Conservation (phyloP, 1,139 yeast genomes). For the Arxiozyma bovina region DNA sequence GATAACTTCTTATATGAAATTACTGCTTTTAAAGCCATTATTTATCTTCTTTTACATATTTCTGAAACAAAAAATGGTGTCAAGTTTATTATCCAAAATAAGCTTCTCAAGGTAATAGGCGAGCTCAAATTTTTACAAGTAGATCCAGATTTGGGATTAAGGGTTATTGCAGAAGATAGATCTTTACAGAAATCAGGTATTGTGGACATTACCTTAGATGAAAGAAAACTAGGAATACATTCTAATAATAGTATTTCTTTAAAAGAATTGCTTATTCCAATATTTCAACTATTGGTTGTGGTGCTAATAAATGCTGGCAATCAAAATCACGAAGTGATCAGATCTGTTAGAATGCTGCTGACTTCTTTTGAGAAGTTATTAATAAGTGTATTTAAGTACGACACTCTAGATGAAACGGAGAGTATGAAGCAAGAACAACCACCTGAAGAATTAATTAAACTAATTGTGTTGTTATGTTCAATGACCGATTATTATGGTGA, state of each 20-base stretch:
- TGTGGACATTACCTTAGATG: conserved; percentile 41
- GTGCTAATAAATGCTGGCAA: conserved; percentile 72
- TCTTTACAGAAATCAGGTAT: conserved; percentile 28
- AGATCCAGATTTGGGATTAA: conserved; percentile 77
- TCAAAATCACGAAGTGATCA: conserved; percentile 55
- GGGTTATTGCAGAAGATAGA: conserved; percentile 34
- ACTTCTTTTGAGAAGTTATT: conserved; percentile 47
- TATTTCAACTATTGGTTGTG: conserved; percentile 65
- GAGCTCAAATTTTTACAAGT: conserved; percentile 50
- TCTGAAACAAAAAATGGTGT: conserved; percentile 77
- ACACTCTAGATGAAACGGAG: conserved; percentile 34
- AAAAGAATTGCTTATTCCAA: conserved; percentile 66
- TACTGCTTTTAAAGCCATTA: conserved; percentile 64
- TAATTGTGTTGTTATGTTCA: conserved; percentile 50
- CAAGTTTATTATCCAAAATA: conserved; percentile 63
- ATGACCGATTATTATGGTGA: conserved; percentile 38
- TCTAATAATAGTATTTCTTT: conserved; percentile 38
- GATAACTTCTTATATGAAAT: conserved; percentile 58
- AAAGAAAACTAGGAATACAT: conserved; percentile 37
- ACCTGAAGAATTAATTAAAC: conserved; percentile 40
- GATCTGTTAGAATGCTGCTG: conserved; percentile 47
- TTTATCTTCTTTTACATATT: conserved; percentile 61
- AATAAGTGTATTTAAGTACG: conserved; percentile 64
- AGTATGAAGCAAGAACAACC: conserved; percentile 18
- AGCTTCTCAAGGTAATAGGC: conserved; percentile 53